These are phyloP conservation scores for Tolypocladium amazonense DNA, from an alignment of 2,329 filamentous ascomycete species.

Conservation along the genomic window DNA sequence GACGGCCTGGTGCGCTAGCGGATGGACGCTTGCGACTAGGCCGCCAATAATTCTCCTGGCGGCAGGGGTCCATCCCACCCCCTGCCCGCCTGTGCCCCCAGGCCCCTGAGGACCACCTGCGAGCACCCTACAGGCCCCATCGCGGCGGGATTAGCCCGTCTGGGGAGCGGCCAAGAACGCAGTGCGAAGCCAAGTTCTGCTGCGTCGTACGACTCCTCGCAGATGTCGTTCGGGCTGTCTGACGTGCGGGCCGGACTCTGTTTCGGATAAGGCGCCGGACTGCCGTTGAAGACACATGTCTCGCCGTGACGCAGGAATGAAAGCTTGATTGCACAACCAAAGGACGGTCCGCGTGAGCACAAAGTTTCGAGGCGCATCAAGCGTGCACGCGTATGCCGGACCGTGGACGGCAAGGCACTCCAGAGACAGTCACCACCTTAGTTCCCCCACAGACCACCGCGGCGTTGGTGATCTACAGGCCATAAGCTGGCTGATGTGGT, in stretches of 20 bases:
- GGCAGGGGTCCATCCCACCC: not conserved
- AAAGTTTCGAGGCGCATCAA: not conserved
- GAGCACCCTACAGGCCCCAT: not conserved
- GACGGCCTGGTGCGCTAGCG: not conserved
- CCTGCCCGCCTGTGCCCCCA: not conserved
- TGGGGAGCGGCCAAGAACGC: not conserved
- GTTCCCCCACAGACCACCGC: not conserved
- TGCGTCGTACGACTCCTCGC: not conserved
- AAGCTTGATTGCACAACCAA: too few relatives aligned
- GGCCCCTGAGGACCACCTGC: not conserved
- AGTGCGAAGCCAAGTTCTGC: not conserved
- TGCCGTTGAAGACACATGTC: not conserved
- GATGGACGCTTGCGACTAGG: not conserved
- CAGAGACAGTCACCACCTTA: not conserved
- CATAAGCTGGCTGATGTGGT: too few relatives aligned
- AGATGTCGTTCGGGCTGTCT: not conserved
- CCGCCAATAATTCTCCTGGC: not conserved
- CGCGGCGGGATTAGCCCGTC: not conserved
- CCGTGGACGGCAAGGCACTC: not conserved
- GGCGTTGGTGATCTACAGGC: not conserved
- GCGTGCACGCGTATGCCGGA: not conserved
- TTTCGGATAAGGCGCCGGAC: not conserved
- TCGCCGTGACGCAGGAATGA: not conserved
- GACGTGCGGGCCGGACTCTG: not conserved
- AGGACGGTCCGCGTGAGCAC: not conserved